Evolutionary conservation across 106 monocot genomes (phyloP).

Genomic region (Gastrodia elata): DNA sequence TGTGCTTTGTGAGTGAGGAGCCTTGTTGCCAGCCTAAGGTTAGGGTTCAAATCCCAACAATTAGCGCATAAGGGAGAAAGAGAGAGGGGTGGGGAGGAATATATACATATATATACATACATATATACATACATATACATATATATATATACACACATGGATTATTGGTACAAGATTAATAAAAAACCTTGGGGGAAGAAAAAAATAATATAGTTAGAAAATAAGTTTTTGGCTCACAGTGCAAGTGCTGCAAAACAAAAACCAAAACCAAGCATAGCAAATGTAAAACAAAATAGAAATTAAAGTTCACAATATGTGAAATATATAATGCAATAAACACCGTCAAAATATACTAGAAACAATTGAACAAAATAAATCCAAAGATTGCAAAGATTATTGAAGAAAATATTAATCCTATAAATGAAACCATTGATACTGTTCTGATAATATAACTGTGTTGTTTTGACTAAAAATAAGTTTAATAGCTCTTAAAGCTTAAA

Average conservation of each 20-base stretch:
- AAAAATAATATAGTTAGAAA: not conserved
- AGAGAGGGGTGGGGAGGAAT: too few species aligned
- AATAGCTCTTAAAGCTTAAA: not conserved
- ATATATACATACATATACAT: too few species aligned
- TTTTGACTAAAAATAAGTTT: not conserved
- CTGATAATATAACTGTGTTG: not conserved
- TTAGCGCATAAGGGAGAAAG: too few species aligned
- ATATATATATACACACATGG: too few species aligned
- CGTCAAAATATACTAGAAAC: not conserved
- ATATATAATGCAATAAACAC: not conserved
- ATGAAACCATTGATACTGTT: not conserved
- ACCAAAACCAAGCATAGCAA: not conserved
- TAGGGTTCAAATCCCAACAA: too few species aligned
- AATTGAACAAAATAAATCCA: not conserved
- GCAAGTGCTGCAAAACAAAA: too few species aligned
- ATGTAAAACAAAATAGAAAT: not conserved
- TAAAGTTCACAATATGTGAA: not conserved
- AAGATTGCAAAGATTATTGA: not conserved
- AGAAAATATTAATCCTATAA: not conserved
- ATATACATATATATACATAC: too few species aligned
- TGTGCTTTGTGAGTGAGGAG: too few species aligned
- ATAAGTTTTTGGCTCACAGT: too few species aligned
- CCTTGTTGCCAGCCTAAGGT: too few species aligned
- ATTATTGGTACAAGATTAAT: not conserved
- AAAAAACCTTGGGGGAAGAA: not conserved